These are phyloP conservation scores for Trypanosoma rangeli DNA, from an alignment of 208 protist species.

Conservation along the genomic window DNA sequence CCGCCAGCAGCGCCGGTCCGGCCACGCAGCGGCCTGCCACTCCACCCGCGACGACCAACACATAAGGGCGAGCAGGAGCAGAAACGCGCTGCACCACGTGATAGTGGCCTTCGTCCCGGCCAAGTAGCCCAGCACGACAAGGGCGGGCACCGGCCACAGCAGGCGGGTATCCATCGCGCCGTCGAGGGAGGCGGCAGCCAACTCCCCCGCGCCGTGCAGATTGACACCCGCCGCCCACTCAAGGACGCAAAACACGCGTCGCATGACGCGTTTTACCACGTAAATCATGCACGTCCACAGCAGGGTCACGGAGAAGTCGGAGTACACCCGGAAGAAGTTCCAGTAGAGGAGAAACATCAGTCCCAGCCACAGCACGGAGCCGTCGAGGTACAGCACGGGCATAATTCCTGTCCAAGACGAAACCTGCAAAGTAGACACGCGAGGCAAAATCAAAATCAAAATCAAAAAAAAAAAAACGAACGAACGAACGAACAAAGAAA, in stretches of 20 bases:
- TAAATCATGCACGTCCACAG: conserved; percentile 20
- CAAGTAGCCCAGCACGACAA: conserved; percentile 9
- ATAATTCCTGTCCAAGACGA: conserved; percentile 3
- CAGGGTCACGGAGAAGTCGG: conserved; percentile 1
- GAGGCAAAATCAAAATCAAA: conserved; percentile 4
- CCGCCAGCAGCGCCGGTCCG: conserved; percentile 12
- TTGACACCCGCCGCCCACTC: conserved; percentile 17
- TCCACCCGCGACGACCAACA: conserved; percentile 32
- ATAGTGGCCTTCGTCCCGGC: neutral
- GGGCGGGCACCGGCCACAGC: neutral
- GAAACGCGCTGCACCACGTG: conserved; percentile 12
- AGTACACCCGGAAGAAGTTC: conserved; percentile 44
- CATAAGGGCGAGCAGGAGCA: conserved; percentile 23
- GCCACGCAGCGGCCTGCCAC: conserved; percentile 26
- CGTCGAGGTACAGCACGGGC: conserved; percentile 6
- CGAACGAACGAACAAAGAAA: neutral
- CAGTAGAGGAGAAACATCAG: conserved; percentile 47
- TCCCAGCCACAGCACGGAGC: conserved; percentile 17
- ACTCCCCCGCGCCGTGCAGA: neutral
- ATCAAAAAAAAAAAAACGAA: conserved; percentile 17
- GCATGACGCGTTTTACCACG: conserved; percentile 3
- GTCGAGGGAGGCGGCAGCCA: neutral
- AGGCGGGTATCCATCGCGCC: neutral
- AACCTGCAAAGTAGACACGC: neutral
- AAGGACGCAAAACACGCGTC: neutral